phyloP scores from a whole-genome alignment of 2,329 filamentous ascomycete species.

The Aspergillus novoparasiticus region DNA sequence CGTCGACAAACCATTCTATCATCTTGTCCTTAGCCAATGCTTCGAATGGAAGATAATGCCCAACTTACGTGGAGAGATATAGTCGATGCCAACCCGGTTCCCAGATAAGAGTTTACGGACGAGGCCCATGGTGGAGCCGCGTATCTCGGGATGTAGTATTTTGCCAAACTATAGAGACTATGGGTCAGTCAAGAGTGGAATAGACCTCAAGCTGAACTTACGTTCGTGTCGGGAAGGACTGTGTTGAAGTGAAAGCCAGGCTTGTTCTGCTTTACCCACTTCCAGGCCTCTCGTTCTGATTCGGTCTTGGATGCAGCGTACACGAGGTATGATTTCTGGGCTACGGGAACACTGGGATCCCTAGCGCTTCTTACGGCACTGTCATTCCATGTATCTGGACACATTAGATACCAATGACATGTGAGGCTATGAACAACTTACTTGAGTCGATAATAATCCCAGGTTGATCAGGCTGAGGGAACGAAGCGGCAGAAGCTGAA shows the following conservation, averaged over 20 bases:
- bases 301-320: slow-evolving; percentile 49
- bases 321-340: slow-evolving; percentile 1
- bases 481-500: neutral
- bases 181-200: neutral
- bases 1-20: slow-evolving; percentile 50
- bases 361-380: slow-evolving; percentile 3
- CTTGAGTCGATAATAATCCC: neutral
- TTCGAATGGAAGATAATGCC: neutral
- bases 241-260: slow-evolving; percentile 50
- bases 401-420: neutral
- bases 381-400: slow-evolving; percentile 16
- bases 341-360: neutral
- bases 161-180: neutral
- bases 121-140: neutral
- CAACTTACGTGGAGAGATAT: slow-evolving; percentile 20
- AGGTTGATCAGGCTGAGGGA: neutral
- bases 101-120: slow-evolving; percentile 11
- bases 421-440: neutral
- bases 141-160: slow-evolving; percentile 1
- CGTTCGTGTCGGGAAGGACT: slow-evolving; percentile 35
- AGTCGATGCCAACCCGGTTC: neutral
- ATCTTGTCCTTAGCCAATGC: neutral
- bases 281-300: slow-evolving; percentile 51
- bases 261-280: slow-evolving; percentile 48
- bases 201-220: slow-evolving; percentile 6